Evolutionary conservation across 2,329 filamentous ascomycete genomes (phyloP), one percentile per base, ranked within the genome.

Genomic region (Hypoxylon sp.): DNA sequence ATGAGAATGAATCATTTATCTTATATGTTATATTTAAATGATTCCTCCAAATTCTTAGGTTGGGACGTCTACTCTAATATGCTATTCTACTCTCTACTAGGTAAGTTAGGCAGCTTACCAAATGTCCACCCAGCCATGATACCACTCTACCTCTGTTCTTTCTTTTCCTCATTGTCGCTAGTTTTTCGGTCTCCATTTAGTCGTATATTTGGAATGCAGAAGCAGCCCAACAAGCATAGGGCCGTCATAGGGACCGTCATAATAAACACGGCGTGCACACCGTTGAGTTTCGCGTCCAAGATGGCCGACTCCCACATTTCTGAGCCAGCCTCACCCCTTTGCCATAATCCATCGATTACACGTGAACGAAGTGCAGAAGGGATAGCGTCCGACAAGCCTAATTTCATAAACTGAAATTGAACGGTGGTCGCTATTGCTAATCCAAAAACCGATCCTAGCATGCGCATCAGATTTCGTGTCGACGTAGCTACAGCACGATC

Each of bases 401-500:
- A 45, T n/a, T 67, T 65, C 52, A 67, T 74, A 19, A 69, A 66
- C 10, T 58, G 46, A 30, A 58, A 70, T 30, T 72, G 56, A 9
- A 72, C 57, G 3, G 69, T 62, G 11, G 60, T 70, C 10, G 69
- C 69, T 19, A 69, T 55, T 7, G 72, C 71, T 14, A 75, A 52
- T n/a, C 75, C 72, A 17, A 73, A 61, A 7, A 74, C 69, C 21
- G 70, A 70, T 1, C 75, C 75, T 3, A 77, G 62, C 30, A 69
- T 69, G n/a, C 76, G 70, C 13, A 76, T 43, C 7, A 77, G 60
- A 53, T 76, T 77, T n/a, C 75, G 70, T 5, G 72, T 72, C 1
- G 71, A 73, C 10, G 74, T 76, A 2, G 72, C 71, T 13, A 76
- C 75, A 9, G 76, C 76, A n/a, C 76, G 74, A 51, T 77, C 70